These are phyloP conservation scores for Cymbopogon flexuosus DNA, from an alignment of 202 grass and related monocot genomes.

Conservation along the genomic window DNA sequence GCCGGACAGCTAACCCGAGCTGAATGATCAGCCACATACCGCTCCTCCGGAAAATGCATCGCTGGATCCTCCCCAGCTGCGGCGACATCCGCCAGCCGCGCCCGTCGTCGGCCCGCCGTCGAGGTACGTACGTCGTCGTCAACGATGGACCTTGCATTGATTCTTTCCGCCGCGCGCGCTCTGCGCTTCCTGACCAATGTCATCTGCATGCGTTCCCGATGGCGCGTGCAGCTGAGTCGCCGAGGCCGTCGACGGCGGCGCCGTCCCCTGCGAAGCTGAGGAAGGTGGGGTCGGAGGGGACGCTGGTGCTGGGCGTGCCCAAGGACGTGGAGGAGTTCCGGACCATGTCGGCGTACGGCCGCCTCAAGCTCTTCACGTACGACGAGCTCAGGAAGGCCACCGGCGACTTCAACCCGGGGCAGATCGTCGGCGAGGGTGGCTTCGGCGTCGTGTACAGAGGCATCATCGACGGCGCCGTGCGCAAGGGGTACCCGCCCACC, in stretches of 20 bases:
- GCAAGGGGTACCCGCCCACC: constrained; percentile 15
- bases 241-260: background rate
- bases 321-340: constrained; percentile 73
- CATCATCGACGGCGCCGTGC: constrained; percentile 8
- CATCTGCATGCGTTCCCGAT: background rate
- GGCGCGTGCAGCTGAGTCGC: background rate
- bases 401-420: constrained; percentile 40
- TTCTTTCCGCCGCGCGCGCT: no score
- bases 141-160: no score
- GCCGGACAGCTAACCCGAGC: background rate
- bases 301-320: constrained; percentile 39
- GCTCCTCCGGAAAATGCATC: constrained; percentile 24
- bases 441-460: constrained; percentile 75
- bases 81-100: constrained; percentile 34
- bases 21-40: background rate
- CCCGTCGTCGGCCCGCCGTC: constrained; percentile 2
- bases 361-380: constrained; percentile 54
- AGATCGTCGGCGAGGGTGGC: constrained; percentile 69
- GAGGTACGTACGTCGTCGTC: background rate
- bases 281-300: constrained; percentile 35
- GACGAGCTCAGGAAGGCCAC: constrained; percentile 53
- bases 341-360: constrained; percentile 49
- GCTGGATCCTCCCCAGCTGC: constrained; percentile 47
- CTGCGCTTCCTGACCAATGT: no score
- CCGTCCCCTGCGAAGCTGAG: constrained; percentile 8